These are phyloP conservation scores for Aureobasidium sp. DNA, from an alignment of 2,329 filamentous ascomycete genomes.

Conservation along the genomic window DNA sequence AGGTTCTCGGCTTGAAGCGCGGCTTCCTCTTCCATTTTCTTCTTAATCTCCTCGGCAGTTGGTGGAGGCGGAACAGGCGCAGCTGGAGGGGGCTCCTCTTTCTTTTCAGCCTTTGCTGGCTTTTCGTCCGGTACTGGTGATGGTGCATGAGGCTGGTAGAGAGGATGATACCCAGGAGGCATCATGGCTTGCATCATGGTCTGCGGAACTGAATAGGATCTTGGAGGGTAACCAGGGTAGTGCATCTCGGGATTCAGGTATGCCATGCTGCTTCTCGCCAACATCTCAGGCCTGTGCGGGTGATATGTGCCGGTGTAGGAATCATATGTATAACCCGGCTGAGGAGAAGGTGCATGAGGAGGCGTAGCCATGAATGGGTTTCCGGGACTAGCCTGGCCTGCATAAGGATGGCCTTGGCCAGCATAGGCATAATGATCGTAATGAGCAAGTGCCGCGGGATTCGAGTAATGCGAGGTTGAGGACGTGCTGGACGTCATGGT, in stretches of 20 bases:
- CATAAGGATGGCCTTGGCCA: slow-evolving; percentile 31
- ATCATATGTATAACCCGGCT: slow-evolving; percentile 17
- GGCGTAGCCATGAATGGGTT: slow-evolving; percentile 18
- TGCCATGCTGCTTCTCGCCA: neutral
- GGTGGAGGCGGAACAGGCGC: slow-evolving; percentile 20
- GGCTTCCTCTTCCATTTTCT: slow-evolving; percentile 31
- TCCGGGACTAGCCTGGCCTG: slow-evolving; percentile 23
- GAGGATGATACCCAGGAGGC: neutral
- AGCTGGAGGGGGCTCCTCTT: slow-evolving; percentile 20
- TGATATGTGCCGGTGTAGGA: slow-evolving; percentile 14
- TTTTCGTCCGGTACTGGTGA: neutral
- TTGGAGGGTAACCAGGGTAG: neutral
- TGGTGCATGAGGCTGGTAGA: neutral
- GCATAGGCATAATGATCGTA: slow-evolving; percentile 23
- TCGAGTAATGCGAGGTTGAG: neutral
- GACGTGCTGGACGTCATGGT: slow-evolving; percentile 30
- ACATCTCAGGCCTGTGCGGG: neutral
- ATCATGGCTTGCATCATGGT: slow-evolving; percentile 20
- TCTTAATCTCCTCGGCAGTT: slow-evolving; percentile 18
- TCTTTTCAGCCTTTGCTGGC: neutral
- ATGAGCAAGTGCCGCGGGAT: neutral
- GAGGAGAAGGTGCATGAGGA: neutral
- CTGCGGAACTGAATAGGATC: slow-evolving; percentile 18
- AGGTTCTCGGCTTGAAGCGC: slow-evolving; percentile 16
- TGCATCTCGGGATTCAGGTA: slow-evolving; percentile 4